phyloP scores from a whole-genome alignment of 106 monocot genomes.

The Dendrobium nobile region DNA sequence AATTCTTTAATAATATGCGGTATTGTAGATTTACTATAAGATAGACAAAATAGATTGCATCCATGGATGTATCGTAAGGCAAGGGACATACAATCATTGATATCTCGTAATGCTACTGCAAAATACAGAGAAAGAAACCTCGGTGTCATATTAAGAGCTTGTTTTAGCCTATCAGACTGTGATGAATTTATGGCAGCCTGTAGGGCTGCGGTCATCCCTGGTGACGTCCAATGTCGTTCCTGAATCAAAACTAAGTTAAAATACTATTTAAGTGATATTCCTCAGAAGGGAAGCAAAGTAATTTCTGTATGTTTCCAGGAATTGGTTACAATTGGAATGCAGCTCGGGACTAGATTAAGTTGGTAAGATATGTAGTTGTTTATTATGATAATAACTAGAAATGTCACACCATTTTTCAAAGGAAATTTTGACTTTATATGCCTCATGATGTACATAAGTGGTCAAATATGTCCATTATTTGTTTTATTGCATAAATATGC shows the following conservation, averaged over 20 bases:
- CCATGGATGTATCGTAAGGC: conserved; percentile 4
- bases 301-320: background rate
- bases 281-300: background rate
- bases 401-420: background rate
- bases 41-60: conserved; percentile 2
- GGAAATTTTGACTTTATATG: no score
- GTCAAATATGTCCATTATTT: no score
- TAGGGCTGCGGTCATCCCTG: conserved; percentile 51
- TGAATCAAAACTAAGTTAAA: conserved; percentile 21
- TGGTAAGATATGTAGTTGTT: background rate
- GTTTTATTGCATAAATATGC: no score
- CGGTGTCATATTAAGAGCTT: conserved; percentile 70
- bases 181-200: conserved; percentile 56
- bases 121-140: conserved; percentile 68
- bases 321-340: background rate
- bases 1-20: background rate
- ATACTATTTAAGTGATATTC: background rate
- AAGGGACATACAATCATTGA: conserved; percentile 72
- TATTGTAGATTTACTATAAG: background rate
- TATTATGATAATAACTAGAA: background rate
- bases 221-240: conserved; percentile 83
- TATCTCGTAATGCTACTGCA: conserved; percentile 55
- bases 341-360: background rate
- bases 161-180: conserved; percentile 65
- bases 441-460: no score